phyloP scores from a whole-genome alignment of 2,329 filamentous ascomycete genomes.

The Lachnum nothofagi region DNA sequence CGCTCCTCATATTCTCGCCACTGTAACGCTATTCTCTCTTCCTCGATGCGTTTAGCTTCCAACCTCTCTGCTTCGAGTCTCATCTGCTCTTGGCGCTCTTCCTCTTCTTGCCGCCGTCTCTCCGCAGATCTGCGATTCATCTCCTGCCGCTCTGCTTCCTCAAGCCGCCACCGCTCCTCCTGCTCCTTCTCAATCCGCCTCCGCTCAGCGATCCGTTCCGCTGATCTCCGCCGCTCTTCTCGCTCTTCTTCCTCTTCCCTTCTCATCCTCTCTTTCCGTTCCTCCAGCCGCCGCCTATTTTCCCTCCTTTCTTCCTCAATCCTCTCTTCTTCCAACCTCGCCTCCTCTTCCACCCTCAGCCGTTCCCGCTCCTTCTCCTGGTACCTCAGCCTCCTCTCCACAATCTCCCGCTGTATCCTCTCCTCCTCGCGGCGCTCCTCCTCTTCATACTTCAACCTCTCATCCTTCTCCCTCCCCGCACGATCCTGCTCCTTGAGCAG shows the following conservation, averaged over 20 bases:
- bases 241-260: background rate
- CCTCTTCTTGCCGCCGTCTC: background rate
- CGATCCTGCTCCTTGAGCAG: constrained; percentile 2
- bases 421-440: background rate
- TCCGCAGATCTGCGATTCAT: background rate
- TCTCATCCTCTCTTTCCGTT: background rate
- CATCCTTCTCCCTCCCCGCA: background rate
- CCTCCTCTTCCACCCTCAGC: background rate
- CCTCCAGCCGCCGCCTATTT: background rate
- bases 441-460: background rate
- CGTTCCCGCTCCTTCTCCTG: no score
- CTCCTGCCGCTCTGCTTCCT: background rate
- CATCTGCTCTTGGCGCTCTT: background rate
- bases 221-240: background rate
- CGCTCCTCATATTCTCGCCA: no score
- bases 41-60: background rate
- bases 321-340: background rate
- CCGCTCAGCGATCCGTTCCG: background rate
- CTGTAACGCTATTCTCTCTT: background rate
- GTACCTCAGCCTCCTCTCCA: background rate
- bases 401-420: background rate
- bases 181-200: background rate
- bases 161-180: background rate
- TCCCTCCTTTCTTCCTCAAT: background rate
- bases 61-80: background rate